Percentiles rank a stretch among this genome's conserved stretches.
These are phyloP conservation scores for Pisolithus marmoratus DNA, from an alignment of 768 basidiomycete genomes.

Conservation along the genomic window DNA sequence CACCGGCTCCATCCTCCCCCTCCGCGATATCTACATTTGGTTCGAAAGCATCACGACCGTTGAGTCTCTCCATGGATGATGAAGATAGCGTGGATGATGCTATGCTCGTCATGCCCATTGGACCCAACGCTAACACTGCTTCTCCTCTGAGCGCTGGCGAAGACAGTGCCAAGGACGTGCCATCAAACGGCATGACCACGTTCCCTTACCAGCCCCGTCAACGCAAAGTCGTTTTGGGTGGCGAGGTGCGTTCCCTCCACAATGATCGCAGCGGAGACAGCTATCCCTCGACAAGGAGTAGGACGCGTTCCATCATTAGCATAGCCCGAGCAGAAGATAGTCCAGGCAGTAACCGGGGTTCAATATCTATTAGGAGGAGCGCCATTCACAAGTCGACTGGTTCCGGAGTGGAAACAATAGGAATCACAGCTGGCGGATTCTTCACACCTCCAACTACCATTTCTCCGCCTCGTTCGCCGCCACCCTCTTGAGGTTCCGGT, in stretches of 20 bases:
- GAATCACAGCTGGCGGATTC: conserved; percentile 74
- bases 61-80: conserved; percentile 39
- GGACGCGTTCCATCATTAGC: conserved; percentile 56
- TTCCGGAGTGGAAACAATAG: conserved; percentile 69
- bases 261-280: conserved; percentile 24
- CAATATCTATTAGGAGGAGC: conserved; percentile 62
- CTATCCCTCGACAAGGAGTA: conserved; percentile 31
- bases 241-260: conserved; percentile 31
- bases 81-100: conserved; percentile 75
- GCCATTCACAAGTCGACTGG: conserved; percentile 59
- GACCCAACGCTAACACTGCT: conserved; percentile 28
- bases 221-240: conserved; percentile 26
- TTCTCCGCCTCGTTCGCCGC: conserved; percentile 21
- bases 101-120: conserved; percentile 70
- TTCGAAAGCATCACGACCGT: conserved; percentile 15
- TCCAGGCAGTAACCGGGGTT: conserved; percentile 39
- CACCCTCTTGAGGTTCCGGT: background rate
- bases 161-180: conserved; percentile 7
- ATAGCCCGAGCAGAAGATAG: conserved; percentile 41
- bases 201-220: conserved; percentile 37
- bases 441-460: conserved; percentile 51
- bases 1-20: conserved; percentile 15
- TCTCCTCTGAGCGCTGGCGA: conserved; percentile 11
- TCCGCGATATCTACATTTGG: conserved; percentile 14
- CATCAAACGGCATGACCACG: conserved; percentile 17